Evolutionary conservation across 2,329 filamentous ascomycete genomes (phyloP).

Genomic region (Alternaria metachromatica): DNA sequence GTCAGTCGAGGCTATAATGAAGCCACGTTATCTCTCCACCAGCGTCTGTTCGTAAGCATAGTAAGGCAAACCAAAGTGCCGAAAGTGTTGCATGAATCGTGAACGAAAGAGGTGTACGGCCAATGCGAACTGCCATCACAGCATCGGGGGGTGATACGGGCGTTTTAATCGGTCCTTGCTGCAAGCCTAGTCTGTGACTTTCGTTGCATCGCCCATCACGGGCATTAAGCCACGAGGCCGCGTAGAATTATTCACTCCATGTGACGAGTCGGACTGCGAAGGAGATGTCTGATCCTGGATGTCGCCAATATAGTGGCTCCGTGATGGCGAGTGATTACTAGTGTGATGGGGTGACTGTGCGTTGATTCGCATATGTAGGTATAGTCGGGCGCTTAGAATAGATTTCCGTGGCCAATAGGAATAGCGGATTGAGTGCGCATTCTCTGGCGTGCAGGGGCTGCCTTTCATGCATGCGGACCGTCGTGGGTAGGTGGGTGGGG

Average conservation of each 20-base stretch:
- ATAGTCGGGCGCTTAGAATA: conserved; percentile 21
- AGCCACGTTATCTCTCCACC: conserved; percentile 1
- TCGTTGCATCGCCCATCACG: conserved; percentile 9
- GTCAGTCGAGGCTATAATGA: conserved; percentile 6
- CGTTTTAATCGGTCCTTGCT: conserved; percentile 11
- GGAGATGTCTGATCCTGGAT: neutral
- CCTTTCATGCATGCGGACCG: conserved; percentile 30
- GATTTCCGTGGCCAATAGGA: conserved; percentile 15
- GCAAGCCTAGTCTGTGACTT: conserved; percentile 14
- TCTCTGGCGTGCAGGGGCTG: conserved; percentile 16
- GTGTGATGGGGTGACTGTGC: conserved; percentile 16
- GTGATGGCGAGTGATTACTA: conserved; percentile 1
- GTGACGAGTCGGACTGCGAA: neutral
- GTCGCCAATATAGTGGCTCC: conserved; percentile 1
- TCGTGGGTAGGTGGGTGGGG: neutral
- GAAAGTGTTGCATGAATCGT: conserved; percentile 11
- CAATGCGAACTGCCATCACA: conserved; percentile 18
- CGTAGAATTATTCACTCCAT: conserved; percentile 11
- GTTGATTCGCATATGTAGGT: conserved; percentile 13
- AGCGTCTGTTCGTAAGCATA: neutral
- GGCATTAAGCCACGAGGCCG: conserved; percentile 9
- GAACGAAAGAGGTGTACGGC: neutral
- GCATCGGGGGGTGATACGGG: conserved; percentile 18
- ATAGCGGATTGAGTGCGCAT: neutral
- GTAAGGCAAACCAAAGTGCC: conserved; percentile 3